Percentiles rank a stretch among this genome's conserved stretches.
Conservation (phyloP, 805 yeast genomes). For the Starmerella sp. region DNA sequence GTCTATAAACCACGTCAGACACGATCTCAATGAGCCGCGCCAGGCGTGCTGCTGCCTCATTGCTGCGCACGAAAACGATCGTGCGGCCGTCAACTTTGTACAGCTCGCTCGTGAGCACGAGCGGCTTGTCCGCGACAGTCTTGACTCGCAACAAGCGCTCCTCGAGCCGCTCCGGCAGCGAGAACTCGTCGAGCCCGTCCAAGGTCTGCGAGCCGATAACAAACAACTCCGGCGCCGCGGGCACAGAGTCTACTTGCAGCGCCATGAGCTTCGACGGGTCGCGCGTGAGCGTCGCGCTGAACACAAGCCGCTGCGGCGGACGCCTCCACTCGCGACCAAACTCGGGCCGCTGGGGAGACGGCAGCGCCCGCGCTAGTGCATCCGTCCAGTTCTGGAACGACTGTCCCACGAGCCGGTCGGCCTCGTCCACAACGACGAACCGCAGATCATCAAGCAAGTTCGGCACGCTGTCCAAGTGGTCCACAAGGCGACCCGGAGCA, state of each 20-base stretch:
- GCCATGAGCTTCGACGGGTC: constrained; percentile 78
- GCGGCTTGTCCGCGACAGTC: constrained; percentile 49
- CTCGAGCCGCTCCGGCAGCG: constrained; percentile 29
- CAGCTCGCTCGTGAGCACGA: constrained; percentile 52
- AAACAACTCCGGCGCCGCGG: constrained; percentile 51
- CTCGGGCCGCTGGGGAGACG: constrained; percentile 9
- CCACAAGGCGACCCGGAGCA: constrained; percentile 87
- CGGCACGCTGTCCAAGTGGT: constrained; percentile 31
- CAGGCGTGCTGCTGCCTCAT: constrained; percentile 77
- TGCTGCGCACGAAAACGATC: constrained; percentile 59
- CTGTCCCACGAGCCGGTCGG: constrained; percentile 89
- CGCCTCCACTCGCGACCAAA: constrained; percentile 22
- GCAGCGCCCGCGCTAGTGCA: constrained; percentile 27
- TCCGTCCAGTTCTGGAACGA: constrained; percentile 88
- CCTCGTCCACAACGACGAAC: constrained; percentile 78
- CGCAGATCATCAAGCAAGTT: constrained; percentile 53
- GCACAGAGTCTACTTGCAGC: constrained; percentile 40
- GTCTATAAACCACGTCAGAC: constrained; percentile 21
- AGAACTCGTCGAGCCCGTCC: constrained; percentile 27
- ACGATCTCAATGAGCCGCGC: constrained; percentile 47
- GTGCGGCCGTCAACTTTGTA: constrained; percentile 22
- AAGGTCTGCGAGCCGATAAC: constrained; percentile 49
- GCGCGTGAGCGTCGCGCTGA: constrained; percentile 88
- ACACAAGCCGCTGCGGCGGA: constrained; percentile 56
- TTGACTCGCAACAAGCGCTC: constrained; percentile 29